A percentile compares a stretch with the other conserved stretches of the same genome.
Conservation (phyloP, 2,329 filamentous ascomycete genomes). For the Aureobasidium sp. region DNA sequence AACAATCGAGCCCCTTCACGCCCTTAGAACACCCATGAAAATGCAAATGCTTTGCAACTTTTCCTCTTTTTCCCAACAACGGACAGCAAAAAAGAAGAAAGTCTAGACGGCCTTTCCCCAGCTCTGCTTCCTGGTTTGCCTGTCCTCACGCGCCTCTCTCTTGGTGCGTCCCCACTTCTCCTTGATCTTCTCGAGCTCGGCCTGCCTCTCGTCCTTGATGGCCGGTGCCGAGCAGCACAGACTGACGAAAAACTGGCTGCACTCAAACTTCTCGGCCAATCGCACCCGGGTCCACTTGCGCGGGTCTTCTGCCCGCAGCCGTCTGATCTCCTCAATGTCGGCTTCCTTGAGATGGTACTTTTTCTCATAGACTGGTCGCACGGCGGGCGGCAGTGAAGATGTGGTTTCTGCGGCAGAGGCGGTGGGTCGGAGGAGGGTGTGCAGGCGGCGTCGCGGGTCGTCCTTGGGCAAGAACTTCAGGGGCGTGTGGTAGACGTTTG, state of each 20-base stretch:
- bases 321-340: slow-evolving; percentile 54
- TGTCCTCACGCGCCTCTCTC: slow-evolving; percentile 54
- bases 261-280: slow-evolving; percentile 57
- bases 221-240: slow-evolving; percentile 50
- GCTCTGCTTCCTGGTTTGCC: slow-evolving; percentile 50
- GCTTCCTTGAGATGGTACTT: slow-evolving; percentile 54
- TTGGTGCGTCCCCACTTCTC: slow-evolving; percentile 54
- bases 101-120: slow-evolving; percentile 40
- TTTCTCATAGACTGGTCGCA: slow-evolving; percentile 48
- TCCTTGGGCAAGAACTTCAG: slow-evolving; percentile 55
- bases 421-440: slow-evolving; percentile 24
- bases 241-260: slow-evolving; percentile 55
- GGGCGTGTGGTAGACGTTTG: slow-evolving; percentile 58
- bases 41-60: slow-evolving; percentile 15
- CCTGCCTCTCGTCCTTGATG: slow-evolving; percentile 36
- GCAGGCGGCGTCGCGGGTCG: slow-evolving; percentile 48
- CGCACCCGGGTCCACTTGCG: slow-evolving; percentile 52
- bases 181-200: slow-evolving; percentile 48
- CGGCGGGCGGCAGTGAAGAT: slow-evolving; percentile 34
- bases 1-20: background rate
- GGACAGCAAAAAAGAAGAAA: background rate
- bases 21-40: slow-evolving; percentile 11
- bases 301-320: slow-evolving; percentile 49
- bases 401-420: slow-evolving; percentile 24
- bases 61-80: background rate